phyloP scores from a whole-genome alignment of 192 early-diverging fungal genomes.

The Kickxella alabastrina region DNA sequence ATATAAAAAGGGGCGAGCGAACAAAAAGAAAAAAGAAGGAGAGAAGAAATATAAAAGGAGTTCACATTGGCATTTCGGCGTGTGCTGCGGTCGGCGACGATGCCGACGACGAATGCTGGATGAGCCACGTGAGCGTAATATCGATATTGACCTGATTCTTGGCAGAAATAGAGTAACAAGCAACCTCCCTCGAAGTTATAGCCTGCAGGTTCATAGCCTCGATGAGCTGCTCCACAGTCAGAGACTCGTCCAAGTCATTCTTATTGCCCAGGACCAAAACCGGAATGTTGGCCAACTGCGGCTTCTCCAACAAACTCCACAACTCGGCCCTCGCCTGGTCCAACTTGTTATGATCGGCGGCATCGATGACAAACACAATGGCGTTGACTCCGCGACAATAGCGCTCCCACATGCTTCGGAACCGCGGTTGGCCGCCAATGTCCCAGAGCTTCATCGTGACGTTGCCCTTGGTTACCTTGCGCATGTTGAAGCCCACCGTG shows the following conservation, averaged over 20 bases:
- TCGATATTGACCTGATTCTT: constrained; percentile 99
- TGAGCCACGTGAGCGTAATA: constrained; percentile 94
- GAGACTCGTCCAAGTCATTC: constrained; percentile 88
- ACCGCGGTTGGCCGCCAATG: constrained; percentile 96
- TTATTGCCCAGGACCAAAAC: constrained; percentile 98
- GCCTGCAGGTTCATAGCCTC: constrained; percentile 86
- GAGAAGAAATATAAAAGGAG: not conserved
- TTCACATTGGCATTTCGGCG: no score
- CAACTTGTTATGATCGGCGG: constrained; percentile 91
- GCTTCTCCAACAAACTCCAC: constrained; percentile 86
- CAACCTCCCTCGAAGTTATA: constrained; percentile 90
- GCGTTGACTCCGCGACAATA: constrained; percentile 92
- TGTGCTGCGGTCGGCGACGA: no score
- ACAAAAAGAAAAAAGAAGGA: not conserved
- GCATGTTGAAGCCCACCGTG: constrained; percentile 99
- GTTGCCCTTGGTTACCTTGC: constrained; percentile 86
- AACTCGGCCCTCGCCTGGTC: constrained; percentile 91
- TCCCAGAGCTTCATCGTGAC: constrained; percentile 99
- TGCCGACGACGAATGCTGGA: constrained; percentile 62
- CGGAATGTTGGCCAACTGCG: constrained; percentile 88
- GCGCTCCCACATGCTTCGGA: constrained; percentile 94
- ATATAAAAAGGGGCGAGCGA: no score
- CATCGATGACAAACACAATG: constrained; percentile 98
- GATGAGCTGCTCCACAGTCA: constrained; percentile 84
- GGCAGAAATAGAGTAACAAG: constrained; percentile 97